These are phyloP conservation scores for Termitomyces sp. DNA, from an alignment of 1,284 basidiomycete genomes.

Conservation along the genomic window DNA sequence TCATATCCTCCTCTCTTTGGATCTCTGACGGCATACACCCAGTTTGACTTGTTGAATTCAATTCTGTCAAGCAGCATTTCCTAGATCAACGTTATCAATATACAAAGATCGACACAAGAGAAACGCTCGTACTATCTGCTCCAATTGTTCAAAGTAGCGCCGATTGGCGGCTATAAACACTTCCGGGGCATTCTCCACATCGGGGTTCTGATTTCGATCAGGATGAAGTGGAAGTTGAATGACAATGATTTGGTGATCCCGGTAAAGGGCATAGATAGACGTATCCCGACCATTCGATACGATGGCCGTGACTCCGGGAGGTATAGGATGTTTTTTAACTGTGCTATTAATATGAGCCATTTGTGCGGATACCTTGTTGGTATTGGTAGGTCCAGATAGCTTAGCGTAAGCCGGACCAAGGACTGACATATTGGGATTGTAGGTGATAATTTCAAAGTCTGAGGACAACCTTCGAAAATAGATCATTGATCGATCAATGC, in stretches of 20 bases:
- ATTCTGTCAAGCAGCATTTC: constrained; percentile 36
- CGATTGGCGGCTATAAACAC: not conserved
- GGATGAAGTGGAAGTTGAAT: constrained; percentile 33
- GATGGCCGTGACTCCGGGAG: constrained; percentile 24
- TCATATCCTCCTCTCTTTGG: constrained; percentile 29
- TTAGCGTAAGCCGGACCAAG: not conserved
- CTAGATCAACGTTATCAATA: constrained; percentile 16
- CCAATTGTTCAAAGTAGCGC: constrained; percentile 8
- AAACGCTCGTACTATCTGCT: constrained; percentile 17
- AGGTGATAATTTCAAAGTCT: constrained; percentile 1
- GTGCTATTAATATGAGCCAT: not conserved
- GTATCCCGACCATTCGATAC: constrained; percentile 21
- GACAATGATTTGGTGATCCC: constrained; percentile 32
- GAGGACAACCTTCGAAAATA: not conserved
- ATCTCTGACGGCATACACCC: constrained; percentile 36
- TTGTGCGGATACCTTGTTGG: not conserved
- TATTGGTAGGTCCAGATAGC: not conserved
- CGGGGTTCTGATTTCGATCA: constrained; percentile 14
- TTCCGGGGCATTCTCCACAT: constrained; percentile 7
- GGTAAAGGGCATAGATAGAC: constrained; percentile 21
- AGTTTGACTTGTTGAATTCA: constrained; percentile 38
- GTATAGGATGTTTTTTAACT: constrained; percentile 14
- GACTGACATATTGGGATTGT: not conserved
- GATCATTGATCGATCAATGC: constrained; percentile 3
- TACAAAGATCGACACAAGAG: not conserved